Evolutionary conservation across 257 asterid species (phyloP), one percentile per base, ranked within the genome.

Genomic region (Solanum corneliomulleri): DNA sequence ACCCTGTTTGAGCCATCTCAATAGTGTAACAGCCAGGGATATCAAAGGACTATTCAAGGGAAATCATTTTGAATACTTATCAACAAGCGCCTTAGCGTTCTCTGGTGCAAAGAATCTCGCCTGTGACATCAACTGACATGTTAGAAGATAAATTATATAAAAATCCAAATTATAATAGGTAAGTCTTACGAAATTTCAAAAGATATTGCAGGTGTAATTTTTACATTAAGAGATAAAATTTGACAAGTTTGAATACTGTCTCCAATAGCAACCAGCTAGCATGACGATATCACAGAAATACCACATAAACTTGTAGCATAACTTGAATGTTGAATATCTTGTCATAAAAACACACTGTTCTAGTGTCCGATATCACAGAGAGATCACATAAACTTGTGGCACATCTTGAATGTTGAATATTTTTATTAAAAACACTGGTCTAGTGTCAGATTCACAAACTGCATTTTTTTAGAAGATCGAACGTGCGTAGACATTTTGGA

Each of bases 21-120:
- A 29, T 80, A 47, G 42, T 47, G 42, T 20, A 80, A 29, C 84
- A 78, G 41, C 42, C 41, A 45, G 25, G 64, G 16, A n/a, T 45
- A 78, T 45, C 84, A 45, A 27, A 47, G 66, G 84, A 45, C 42
- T 9, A 29, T 80, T 47, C 44, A 47, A 47, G 68, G 41, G 44
- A 15, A 35, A 60, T 92, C 93, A 91, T 87, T 95, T 91, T 25
- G 98, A 89, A 88, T 95, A 94, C 85, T 89, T 94, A 87, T 96
- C 98, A 76, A 96, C 97, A 56, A 96, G 91, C 18, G 85, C 92
- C 91, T 95, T 94, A 9, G 97, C 97, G 44, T 92, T 93, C 81
- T 90, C 94, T 27, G 99, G 96, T 68, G 99, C 98, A 64, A 94
- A 93, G 92, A 95, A 96, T 39, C 98, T 93, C 66, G 98, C 99